Conservation (phyloP, 169 alveolate species). For the Hammondia hammondi region DNA sequence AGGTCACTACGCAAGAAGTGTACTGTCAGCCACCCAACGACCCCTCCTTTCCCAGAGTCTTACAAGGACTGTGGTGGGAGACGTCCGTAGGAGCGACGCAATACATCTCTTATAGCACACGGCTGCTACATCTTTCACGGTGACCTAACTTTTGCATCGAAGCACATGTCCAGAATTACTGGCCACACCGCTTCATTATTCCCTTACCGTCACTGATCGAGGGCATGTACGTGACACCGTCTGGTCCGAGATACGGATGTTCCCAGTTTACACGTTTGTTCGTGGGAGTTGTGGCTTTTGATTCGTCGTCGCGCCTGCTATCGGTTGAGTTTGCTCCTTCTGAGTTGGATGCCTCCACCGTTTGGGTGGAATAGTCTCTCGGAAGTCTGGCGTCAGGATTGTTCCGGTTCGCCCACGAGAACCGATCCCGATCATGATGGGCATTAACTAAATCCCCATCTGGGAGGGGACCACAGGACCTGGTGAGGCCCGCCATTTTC, state of each 20-base stretch:
- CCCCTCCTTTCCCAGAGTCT: too few species aligned
- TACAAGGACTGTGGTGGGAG: too few species aligned
- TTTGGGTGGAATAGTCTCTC: background rate
- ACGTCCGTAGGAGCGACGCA: too few species aligned
- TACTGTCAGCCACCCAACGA: too few species aligned
- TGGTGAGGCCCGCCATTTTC: background rate
- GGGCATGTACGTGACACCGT: slow-evolving; percentile 13
- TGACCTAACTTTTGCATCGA: too few species aligned
- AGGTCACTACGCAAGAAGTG: too few species aligned
- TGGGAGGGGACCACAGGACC: background rate
- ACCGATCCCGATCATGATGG: background rate
- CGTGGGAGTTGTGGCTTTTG: background rate
- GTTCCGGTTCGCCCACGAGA: background rate
- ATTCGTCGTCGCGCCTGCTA: background rate
- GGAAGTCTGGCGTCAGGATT: background rate
- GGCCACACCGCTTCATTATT: background rate
- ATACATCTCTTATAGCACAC: too few species aligned
- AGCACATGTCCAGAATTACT: too few species aligned
- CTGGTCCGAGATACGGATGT: slow-evolving; percentile 11
- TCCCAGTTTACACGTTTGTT: slow-evolving; percentile 18
- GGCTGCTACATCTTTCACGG: too few species aligned
- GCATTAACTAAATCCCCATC: background rate
- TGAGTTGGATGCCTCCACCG: background rate
- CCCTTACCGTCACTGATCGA: slow-evolving; percentile 9
- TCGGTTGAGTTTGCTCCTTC: background rate